phyloP scores from a whole-genome alignment of 225 moss, liverwort and hornwort species.

The Polytrichum formosum region DNA sequence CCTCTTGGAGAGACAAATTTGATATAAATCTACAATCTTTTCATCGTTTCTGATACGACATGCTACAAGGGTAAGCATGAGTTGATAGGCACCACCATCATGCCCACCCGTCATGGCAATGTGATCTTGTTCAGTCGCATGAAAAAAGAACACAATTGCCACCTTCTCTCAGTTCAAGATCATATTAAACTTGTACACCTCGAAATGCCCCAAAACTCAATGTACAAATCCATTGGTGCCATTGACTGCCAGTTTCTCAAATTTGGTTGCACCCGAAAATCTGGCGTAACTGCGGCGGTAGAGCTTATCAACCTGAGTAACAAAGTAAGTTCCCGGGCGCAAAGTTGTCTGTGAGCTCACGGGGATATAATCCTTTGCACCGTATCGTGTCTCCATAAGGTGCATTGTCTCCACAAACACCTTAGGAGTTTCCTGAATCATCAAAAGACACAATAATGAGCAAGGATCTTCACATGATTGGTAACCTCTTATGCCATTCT shows the following conservation, averaged over 20 bases:
- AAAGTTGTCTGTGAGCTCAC: conserved; percentile 59
- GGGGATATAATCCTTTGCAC: conserved; percentile 85
- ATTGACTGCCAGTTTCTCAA: conserved; percentile 30
- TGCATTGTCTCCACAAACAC: conserved; percentile 76
- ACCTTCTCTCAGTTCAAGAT: too few relatives aligned
- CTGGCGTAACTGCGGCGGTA: conserved; percentile 79
- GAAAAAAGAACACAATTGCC: too few relatives aligned
- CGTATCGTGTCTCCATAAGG: conserved; percentile 77
- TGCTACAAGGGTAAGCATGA: too few relatives aligned
- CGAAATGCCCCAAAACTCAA: neutral
- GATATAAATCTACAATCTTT: too few relatives aligned
- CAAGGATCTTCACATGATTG: too few relatives aligned
- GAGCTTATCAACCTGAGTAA: conserved; percentile 76
- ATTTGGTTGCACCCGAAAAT: conserved; percentile 27
- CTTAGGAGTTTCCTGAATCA: conserved; percentile 56
- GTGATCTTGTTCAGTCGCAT: too few relatives aligned
- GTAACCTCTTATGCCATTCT: too few relatives aligned
- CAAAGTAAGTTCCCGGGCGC: conserved; percentile 77
- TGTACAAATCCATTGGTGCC: conserved; percentile 37
- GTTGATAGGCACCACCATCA: too few relatives aligned
- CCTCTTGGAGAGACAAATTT: too few relatives aligned
- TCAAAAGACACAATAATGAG: neutral
- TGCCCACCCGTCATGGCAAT: too few relatives aligned
- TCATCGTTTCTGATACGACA: too few relatives aligned
- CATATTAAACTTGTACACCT: too few relatives aligned